Conservation (phyloP, 768 basidiomycete species). For the Mycena chlorophos region DNA sequence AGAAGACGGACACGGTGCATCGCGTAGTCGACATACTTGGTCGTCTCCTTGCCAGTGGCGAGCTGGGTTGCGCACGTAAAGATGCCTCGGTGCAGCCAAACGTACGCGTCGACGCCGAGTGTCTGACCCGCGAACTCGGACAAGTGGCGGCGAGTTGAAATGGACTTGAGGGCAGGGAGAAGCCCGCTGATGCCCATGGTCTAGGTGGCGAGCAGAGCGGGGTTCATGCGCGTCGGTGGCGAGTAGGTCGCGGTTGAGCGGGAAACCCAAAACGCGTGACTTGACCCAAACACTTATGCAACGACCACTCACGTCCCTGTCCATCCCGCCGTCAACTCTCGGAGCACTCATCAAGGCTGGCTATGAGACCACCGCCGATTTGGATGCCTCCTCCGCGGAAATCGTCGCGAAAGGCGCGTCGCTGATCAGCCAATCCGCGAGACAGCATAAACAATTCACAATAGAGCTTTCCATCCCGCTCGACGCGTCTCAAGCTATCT, state of each 20-base stretch:
- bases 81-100: conserved; percentile 88
- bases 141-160: conserved; percentile 75
- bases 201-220: not conserved
- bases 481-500: conserved; percentile 46
- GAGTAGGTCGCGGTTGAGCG: not conserved
- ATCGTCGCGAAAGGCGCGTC: conserved; percentile 50
- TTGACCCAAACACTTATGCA: conserved; percentile 31
- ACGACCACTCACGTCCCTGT: conserved; percentile 48
- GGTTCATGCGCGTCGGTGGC: not conserved
- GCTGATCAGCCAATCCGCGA: not conserved
- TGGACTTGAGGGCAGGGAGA: conserved; percentile 86
- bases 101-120: conserved; percentile 92
- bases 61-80: conserved; percentile 90
- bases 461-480: conserved; percentile 54
- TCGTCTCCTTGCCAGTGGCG: conserved; percentile 79
- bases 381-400: conserved; percentile 44
- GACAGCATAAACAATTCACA: not conserved
- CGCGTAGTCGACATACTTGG: conserved; percentile 94
- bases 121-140: conserved; percentile 83
- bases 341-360: conserved; percentile 51
- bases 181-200: conserved; percentile 91
- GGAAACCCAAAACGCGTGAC: not conserved
- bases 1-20: conserved; percentile 91
- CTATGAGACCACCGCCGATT: conserved; percentile 58
- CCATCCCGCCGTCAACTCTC: conserved; percentile 47